Base-by-base conservation (phyloP, 2,329 filamentous ascomycete genomes). In the Cercospora zeae-maydis region DNA sequence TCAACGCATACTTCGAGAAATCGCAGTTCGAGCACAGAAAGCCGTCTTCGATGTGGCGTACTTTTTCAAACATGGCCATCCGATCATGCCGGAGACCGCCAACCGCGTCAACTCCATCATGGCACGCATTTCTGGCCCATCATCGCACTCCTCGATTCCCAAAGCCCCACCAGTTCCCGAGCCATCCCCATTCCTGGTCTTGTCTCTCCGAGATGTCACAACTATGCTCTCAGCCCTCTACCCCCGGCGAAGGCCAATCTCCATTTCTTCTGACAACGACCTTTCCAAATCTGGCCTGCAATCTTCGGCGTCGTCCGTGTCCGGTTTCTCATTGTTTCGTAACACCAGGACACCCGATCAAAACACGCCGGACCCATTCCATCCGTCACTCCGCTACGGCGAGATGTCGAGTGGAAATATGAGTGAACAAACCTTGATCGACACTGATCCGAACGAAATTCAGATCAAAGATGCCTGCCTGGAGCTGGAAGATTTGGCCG, bases 181-280 rank as follows among this genome's bases (percentile, higher is more conserved):
- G 11, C 24, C 31, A 14, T 19, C 24, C 13, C 45, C 58, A 2
- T 70, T 70, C n/a, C 34, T 73, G 4, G 68, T 62, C 5, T 37
- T 73, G 6, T 96, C 67, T 91, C 89, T 72, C 86, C 91, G 89
- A 42, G 93, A 97, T 74, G 80, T 96, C 67, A 81, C 89, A 36
- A 93, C 91, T 2, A 78, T 96, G 70, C 85, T 96, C 66, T 91
- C 95, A 75, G 88, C 89, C 10, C 83, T 97, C 13, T 96, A 93
- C 72, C 93, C 93, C 0, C 88, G 91, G 70, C 83, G 84, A 59
- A 81, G 88, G 42, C 87, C 89, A 1, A 81, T 82, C 36, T 91
- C 88, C 1, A 81, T 77, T 36, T 67, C 81, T 68, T 73, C 80
- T 70, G 71, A 78, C 69, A 71, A 76, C 73, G 73, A 82, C 66